Base-by-base conservation (phyloP, 2,329 filamentous ascomycete species). In the Diaporthe longicolla region DNA sequence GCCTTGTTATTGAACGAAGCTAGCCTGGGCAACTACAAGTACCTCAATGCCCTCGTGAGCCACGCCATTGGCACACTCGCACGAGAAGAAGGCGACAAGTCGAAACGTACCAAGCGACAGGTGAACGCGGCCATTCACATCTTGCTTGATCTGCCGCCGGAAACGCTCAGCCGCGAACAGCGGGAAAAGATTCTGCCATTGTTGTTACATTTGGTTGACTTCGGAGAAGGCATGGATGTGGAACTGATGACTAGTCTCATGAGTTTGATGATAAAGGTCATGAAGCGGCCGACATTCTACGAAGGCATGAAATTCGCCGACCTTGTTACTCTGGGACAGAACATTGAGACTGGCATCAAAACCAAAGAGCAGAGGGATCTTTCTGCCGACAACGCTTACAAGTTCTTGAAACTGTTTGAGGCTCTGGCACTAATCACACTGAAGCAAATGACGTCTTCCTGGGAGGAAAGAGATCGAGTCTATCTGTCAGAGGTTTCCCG, bases 241-340 rank as follows among this genome's bases (percentile, higher is more conserved):
- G 24, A 61, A 76, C 19, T 0, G 74, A 78, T 13, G 81, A 83
- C 81, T 66, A 73, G 82, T 13, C 77, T 87, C 7, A 79, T 90
- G 9, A 83, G 84, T 26, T 77, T 90, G 63, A 84, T 86, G 76
- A 79, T 84, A 3, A 89, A 87, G 77, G 79, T 89, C 32, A 88
- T 89, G 84, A 79, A 80, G 7, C 83, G 84, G n/a, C 84, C 88
- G 0, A 89, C 87, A 0, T 88, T 88, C 72, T 88, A 89, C 76
- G 81, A 87, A 55, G 82, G 82, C 78, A 85, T 89, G 81, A 78
- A 74, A 1, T 89, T 84, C 68, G 76, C 80, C 19, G 79, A 84
- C 24, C 73, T 86, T 8, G 79, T 82, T 13, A 71, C 76, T 5
- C 68, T 85, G 24, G 83, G 81, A 9, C 73, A 80, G 63, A 37